Evolutionary conservation across 2,329 filamentous ascomycete species (phyloP), one percentile per base, ranked within the genome.

Genomic region (Aspergillus calidoustus): DNA sequence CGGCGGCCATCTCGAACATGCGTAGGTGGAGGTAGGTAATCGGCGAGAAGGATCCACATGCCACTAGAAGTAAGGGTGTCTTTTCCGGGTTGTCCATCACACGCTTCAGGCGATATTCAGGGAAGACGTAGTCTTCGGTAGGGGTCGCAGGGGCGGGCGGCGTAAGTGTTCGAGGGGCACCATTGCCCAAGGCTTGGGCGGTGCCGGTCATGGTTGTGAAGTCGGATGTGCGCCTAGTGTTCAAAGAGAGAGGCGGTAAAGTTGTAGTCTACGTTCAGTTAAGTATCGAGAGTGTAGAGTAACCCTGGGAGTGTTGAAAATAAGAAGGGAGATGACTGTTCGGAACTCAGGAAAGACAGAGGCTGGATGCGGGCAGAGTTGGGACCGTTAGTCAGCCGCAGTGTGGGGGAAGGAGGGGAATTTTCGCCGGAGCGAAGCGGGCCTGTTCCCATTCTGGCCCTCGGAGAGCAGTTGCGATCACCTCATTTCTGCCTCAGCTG

Each of bases 1-100:
- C 91, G 68, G 88, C 86, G 1, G 91, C 91, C 87, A 96, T 92
- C 72, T 92, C 90, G 73, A 95, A 94, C 90, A 96, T 94, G 74
- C 91, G 89, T 65, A 95, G 80, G 74, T 94, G 91, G 11, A 76
- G 60, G 50, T 74, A 76, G 28, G 74, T 76, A 54, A 75, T 75
- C 19, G 90, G 91, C 0, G 88, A 91, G 79, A 92, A 93, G 13
- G 83, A 86, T 49, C 84, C 82, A 66, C 81, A 83, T 30, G 81
- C 80, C 57, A 83, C 78, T 15, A 83, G 73, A 9, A 81, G 71
- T 6, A 82, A 69, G n/a, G 80, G 80, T 1, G 79, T 81, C 70
- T 80, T 81, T 61, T 77, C 78, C 6, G 81, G 76, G 61, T 83
- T 78, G 17, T 76, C 71, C 79, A 83, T 80, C 63, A 75, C 77